Percentiles rank a stretch among this genome's conserved stretches.
Conservation (phyloP, 2,329 filamentous ascomycete species). For the Canariomyces notabilis region DNA sequence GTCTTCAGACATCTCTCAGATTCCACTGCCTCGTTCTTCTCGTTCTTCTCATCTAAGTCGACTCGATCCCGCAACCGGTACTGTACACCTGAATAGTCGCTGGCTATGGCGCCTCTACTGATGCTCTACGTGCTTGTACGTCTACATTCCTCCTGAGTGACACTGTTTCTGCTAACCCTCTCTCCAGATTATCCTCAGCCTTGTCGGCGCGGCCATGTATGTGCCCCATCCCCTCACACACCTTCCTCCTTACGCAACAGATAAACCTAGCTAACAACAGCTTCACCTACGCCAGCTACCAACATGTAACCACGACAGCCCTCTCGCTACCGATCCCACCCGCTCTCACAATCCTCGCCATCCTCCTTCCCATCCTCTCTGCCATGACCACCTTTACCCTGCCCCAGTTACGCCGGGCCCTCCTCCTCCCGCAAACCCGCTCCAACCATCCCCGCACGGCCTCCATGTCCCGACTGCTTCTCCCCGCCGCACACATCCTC, state of each 20-base stretch:
- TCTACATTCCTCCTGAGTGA: background rate
- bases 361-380: conserved; percentile 38
- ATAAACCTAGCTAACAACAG: background rate
- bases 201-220: conserved; percentile 27
- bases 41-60: background rate
- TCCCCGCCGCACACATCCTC: conserved; percentile 26
- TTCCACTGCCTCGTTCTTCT: background rate
- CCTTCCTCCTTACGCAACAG: conserved; percentile 10
- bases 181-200: conserved; percentile 21
- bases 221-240: conserved; percentile 30
- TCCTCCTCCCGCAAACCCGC: conserved; percentile 12
- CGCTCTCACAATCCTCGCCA: conserved; percentile 33
- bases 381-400: conserved; percentile 35
- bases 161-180: background rate
- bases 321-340: conserved; percentile 39
- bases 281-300: conserved; percentile 28
- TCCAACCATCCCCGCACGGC: conserved; percentile 9
- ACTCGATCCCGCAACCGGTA: background rate
- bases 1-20: too few relatives aligned
- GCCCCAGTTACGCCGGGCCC: conserved; percentile 29
- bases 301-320: conserved; percentile 35
- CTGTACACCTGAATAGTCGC: background rate
- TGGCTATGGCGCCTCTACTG: background rate
- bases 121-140: conserved; percentile 1
- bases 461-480: conserved; percentile 9